Base-by-base conservation (phyloP, 495 filamentous ascomycete species). In the Geopyxis carbonaria region DNA sequence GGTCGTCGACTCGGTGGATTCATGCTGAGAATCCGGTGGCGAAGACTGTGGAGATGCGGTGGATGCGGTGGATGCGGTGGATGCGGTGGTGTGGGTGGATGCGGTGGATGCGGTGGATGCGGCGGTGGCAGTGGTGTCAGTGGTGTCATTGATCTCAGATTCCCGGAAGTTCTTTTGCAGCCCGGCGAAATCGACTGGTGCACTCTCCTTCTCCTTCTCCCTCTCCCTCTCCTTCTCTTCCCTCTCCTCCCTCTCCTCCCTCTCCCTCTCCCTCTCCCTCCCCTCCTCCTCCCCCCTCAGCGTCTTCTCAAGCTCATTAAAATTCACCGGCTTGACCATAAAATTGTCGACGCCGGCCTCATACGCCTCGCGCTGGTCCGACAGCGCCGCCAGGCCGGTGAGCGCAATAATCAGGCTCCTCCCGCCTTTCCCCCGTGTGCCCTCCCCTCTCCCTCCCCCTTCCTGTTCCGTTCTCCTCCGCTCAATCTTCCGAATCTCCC, bases 311-410 rank as follows among this genome's bases (percentile, higher is more conserved):
- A 68, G 41, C 40, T 57, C 56, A 35, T 58, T 57, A 42, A 67
- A 48, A 18, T 45, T 50, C 18, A 81, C 73, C 1, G 79, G 79
- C 47, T 81, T 80, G 10, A 78, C 80, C 45, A 83, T 60, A 51
- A 80, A 83, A 9, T 78, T 50, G 51, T 85, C 74, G 23, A 85
- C 67, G 4, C 79, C 79, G 9, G 69, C 70, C 5, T 63, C 65
- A 42, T 75, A 64, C 0, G 79, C 78, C 34, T 81, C 76, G 5
- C 67, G 61, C 51, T 79, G 70, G 45, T 76, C 75, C 10, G 65
- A 63, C 4, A 64, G 62, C 25, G 68, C 71, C 20, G 72, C 74
- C 7, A 82, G 57, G 0, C 79, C 78, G 0, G 79, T 83, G 22
- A 83, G 57, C 0, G 79, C 76, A 34, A 85, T 75, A 37, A 85